Percentiles rank a stretch among this genome's conserved stretches.
These are phyloP conservation scores for Aegle marmelos DNA, from an alignment of 345 rosid species.

Conservation along the genomic window DNA sequence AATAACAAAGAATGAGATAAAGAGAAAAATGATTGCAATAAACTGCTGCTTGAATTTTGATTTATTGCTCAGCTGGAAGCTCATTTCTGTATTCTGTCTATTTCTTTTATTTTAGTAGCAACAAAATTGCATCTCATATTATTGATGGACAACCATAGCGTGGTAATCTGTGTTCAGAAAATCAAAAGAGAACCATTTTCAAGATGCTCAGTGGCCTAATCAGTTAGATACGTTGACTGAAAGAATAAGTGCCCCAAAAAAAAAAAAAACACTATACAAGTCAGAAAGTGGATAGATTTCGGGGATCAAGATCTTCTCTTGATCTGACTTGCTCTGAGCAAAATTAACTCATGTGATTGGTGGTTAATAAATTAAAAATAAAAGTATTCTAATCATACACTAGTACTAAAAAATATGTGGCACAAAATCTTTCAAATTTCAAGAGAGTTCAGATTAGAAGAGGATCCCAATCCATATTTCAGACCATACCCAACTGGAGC, in stretches of 20 bases:
- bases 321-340: no score
- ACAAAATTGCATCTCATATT: background rate
- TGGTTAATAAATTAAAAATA: no score
- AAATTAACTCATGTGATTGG: no score
- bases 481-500: conserved; percentile 79
- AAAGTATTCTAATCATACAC: no score
- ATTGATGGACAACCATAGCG: background rate
- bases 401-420: no score
- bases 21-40: background rate
- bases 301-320: no score
- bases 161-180: background rate
- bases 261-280: conserved; percentile 6
- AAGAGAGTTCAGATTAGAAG: no score
- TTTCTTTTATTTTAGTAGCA: background rate
- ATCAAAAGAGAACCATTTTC: background rate
- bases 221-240: background rate
- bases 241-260: background rate
- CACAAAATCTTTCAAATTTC: no score
- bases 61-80: background rate
- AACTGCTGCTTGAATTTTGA: background rate
- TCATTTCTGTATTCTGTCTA: background rate
- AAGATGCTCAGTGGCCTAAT: background rate
- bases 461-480: background rate
- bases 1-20: background rate
- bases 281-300: conserved; percentile 9